phyloP scores from a whole-genome alignment of 768 basidiomycete species.

The Dictyophora rubrovolvata region DNA sequence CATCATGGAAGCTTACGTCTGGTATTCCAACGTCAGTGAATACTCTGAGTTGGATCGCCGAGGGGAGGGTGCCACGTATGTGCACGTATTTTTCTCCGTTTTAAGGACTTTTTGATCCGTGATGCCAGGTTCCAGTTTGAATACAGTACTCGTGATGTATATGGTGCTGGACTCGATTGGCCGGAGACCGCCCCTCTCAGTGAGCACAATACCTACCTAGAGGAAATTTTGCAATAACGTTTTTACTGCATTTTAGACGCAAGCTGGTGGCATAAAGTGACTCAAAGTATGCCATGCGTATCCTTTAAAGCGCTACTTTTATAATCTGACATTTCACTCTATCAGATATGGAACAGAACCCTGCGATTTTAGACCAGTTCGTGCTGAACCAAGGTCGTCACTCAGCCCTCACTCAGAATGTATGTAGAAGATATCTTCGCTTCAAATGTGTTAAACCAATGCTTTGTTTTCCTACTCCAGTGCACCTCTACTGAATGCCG shows the following conservation, averaged over 20 bases:
- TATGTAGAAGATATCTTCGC: background rate
- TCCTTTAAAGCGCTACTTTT: background rate
- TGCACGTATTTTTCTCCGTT: background rate
- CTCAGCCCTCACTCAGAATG: constrained; percentile 11
- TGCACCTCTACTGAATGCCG: constrained; percentile 16
- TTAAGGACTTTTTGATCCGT: background rate
- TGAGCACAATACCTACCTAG: background rate
- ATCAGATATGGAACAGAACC: constrained; percentile 13
- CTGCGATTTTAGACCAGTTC: constrained; percentile 13
- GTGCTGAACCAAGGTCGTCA: constrained; percentile 17
- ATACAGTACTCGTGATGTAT: constrained; percentile 17
- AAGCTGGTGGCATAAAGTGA: constrained; percentile 19
- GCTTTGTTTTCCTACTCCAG: background rate
- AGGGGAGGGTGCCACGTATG: constrained; percentile 14
- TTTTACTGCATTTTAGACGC: constrained; percentile 7
- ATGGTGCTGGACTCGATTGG: constrained; percentile 10
- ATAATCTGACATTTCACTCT: background rate
- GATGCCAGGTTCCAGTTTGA: constrained; percentile 15
- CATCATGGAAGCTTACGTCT: constrained; percentile 20
- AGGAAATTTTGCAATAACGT: constrained; percentile 13
- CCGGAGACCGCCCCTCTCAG: constrained; percentile 1
- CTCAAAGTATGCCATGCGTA: constrained; percentile 5
- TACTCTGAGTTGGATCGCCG: constrained; percentile 15
- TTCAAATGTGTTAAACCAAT: background rate
- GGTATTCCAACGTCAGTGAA: constrained; percentile 17